A percentile compares a stretch with the other conserved stretches of the same genome.
phyloP scores from a whole-genome alignment of 1,284 basidiomycete genomes.

The Vanrija sp. region DNA sequence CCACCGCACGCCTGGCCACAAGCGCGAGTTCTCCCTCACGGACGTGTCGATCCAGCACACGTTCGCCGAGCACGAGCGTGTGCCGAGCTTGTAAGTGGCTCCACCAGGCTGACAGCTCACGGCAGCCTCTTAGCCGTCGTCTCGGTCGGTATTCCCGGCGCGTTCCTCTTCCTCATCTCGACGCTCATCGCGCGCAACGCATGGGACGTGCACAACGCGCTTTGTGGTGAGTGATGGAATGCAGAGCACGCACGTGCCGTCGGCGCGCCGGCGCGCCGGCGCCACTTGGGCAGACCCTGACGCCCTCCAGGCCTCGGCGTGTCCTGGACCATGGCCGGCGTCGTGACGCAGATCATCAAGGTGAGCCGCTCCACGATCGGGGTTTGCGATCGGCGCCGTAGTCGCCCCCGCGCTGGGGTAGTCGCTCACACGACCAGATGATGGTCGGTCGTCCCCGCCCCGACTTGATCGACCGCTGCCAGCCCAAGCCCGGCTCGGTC shows the following conservation, averaged over 20 bases:
- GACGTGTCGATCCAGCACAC: constrained; percentile 69
- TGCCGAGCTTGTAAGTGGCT: constrained; percentile 58
- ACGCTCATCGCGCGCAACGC: constrained; percentile 66
- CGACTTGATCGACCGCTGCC: constrained; percentile 80
- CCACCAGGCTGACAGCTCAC: not conserved
- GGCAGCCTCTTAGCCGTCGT: constrained; percentile 62
- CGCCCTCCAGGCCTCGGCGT: constrained; percentile 59
- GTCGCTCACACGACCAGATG: constrained; percentile 16
- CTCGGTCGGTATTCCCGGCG: constrained; percentile 62
- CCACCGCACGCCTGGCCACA: constrained; percentile 71
- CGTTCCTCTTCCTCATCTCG: constrained; percentile 66
- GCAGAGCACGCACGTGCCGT: too few relatives aligned
- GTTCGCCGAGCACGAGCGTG: constrained; percentile 74
- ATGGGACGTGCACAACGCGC: constrained; percentile 84
- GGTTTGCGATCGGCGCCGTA: not conserved
- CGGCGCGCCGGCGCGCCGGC: not conserved
- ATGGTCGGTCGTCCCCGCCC: constrained; percentile 79
- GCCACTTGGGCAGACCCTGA: not conserved
- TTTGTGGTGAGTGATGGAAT: constrained; percentile 56
- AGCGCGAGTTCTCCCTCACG: constrained; percentile 73
- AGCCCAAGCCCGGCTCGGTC: constrained; percentile 60
- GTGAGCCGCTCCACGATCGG: too few relatives aligned
- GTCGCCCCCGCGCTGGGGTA: too few relatives aligned
- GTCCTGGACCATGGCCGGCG: constrained; percentile 68
- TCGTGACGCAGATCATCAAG: constrained; percentile 80